phyloP scores from a whole-genome alignment of 306 rosid genomes.

The Prunus armeniaca region DNA sequence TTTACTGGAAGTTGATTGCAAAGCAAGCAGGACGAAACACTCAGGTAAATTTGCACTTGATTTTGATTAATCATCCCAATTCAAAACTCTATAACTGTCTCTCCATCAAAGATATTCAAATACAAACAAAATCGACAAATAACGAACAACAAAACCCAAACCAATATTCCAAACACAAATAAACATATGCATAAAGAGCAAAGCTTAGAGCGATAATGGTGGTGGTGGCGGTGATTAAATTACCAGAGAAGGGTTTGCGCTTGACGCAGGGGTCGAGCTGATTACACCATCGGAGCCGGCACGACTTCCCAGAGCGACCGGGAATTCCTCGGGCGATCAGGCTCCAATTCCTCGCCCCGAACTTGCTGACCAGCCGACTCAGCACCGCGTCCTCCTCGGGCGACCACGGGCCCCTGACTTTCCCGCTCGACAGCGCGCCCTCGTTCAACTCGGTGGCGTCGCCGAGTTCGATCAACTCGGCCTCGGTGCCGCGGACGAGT shows the following conservation, averaged over 20 bases:
- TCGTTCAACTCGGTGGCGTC: neutral
- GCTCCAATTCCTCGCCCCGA: slow-evolving; percentile 82
- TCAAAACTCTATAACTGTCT: neutral
- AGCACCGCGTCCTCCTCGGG: slow-evolving; percentile 55
- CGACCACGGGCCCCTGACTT: slow-evolving; percentile 79
- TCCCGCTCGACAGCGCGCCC: slow-evolving; percentile 15
- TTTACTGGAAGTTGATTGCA: too few relatives aligned
- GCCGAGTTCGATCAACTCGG: neutral
- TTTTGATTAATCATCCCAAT: neutral
- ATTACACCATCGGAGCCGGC: slow-evolving; percentile 90
- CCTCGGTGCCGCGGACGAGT: slow-evolving; percentile 4
- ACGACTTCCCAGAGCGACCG: slow-evolving; percentile 78
- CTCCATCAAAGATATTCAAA: neutral
- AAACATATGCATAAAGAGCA: neutral
- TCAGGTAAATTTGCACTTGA: neutral
- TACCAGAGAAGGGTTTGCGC: slow-evolving; percentile 84
- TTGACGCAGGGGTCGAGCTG: slow-evolving; percentile 75
- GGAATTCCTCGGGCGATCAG: slow-evolving; percentile 73
- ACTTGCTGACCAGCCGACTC: slow-evolving; percentile 54
- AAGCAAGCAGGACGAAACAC: neutral
- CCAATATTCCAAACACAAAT: neutral
- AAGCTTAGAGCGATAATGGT: neutral
- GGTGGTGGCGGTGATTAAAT: slow-evolving; percentile 2
- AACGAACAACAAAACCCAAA: neutral
- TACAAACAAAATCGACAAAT: too few relatives aligned